Conservation (phyloP, 1,284 basidiomycete species). For the Vanrija sp. region DNA sequence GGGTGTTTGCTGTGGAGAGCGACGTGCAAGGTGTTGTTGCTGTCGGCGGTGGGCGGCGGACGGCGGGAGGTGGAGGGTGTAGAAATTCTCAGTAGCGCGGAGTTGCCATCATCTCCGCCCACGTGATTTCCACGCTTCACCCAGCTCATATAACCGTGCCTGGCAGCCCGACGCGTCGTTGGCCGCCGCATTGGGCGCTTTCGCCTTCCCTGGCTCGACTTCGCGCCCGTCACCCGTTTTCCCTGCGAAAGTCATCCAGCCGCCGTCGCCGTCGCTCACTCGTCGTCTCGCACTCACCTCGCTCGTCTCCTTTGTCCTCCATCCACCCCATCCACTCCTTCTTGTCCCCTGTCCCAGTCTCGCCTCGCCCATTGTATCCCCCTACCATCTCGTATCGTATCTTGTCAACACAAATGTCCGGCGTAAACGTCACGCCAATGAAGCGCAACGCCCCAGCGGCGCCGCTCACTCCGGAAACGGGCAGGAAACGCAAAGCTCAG, state of each 20-base stretch:
- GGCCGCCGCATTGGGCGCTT: neutral
- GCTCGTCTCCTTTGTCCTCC: neutral
- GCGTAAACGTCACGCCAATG: constrained; percentile 6
- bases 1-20: neutral
- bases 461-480: neutral
- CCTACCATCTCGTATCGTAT: too few relatives aligned
- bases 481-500: neutral
- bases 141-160: neutral
- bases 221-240: too few relatives aligned
- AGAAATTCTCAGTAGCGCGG: neutral
- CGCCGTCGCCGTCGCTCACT: neutral
- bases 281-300: neutral
- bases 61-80: too few relatives aligned
- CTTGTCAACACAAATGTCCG: constrained; percentile 1
- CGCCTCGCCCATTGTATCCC: neutral
- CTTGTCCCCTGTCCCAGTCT: neutral
- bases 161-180: neutral
- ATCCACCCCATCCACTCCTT: neutral
- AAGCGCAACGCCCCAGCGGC: neutral
- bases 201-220: neutral
- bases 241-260: too few relatives aligned
- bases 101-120: neutral
- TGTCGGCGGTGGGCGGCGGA: neutral
- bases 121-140: neutral
- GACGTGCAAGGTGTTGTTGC: neutral